These are phyloP conservation scores for Coemansia sp. DNA, from an alignment of 371 early-diverging fungal species.

Conservation along the genomic window DNA sequence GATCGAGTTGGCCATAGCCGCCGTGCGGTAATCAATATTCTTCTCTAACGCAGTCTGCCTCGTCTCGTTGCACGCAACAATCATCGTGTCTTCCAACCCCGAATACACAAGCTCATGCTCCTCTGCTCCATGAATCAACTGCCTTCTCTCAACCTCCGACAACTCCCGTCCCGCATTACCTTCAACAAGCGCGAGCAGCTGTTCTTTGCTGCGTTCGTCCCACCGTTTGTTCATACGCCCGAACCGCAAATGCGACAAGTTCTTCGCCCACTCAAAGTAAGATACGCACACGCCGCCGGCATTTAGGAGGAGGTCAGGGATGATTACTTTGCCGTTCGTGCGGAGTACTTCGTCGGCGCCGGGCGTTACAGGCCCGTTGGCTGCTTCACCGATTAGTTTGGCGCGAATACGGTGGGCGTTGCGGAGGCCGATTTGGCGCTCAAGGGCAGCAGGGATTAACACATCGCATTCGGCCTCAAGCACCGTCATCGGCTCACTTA, in stretches of 20 bases:
- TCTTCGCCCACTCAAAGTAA: conserved; percentile 86
- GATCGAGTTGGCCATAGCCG: conserved; percentile 83
- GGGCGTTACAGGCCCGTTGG: conserved; percentile 87
- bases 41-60: conserved; percentile 57
- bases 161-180: conserved; percentile 74
- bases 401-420: conserved; percentile 80
- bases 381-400: conserved; percentile 86
- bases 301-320: conserved; percentile 82
- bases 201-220: conserved; percentile 80
- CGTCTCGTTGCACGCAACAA: conserved; percentile 73
- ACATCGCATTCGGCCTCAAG: conserved; percentile 84
- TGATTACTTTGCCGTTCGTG: conserved; percentile 65
- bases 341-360: conserved; percentile 73
- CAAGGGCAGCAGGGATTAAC: conserved; percentile 83
- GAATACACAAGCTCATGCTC: conserved; percentile 90
- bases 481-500: conserved; percentile 64
- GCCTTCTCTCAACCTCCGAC: conserved; percentile 73
- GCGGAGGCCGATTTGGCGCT: conserved; percentile 79
- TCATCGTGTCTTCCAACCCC: conserved; percentile 90
- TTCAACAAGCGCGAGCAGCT: conserved; percentile 77
- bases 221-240: conserved; percentile 91
- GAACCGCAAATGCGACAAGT: conserved; percentile 83
- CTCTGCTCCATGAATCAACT: conserved; percentile 84
- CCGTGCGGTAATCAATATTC: conserved; percentile 80
- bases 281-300: conserved; percentile 89